Conservation (phyloP, 192 early-diverging fungal species). For the Borealophlyctis nickersoniae region DNA sequence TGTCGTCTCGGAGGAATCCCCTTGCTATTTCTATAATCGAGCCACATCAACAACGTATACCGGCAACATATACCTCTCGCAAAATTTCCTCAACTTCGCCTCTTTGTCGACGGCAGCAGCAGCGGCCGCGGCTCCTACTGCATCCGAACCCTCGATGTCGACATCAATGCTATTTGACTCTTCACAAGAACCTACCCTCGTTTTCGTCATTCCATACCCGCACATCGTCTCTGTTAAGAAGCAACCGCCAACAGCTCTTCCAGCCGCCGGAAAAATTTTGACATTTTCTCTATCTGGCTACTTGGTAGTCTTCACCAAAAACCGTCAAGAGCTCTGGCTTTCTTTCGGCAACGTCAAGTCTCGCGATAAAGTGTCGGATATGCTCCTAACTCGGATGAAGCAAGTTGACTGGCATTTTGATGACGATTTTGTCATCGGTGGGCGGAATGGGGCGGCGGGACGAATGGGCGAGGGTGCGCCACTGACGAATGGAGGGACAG, state of each 20-base stretch:
- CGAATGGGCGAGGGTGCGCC: too few species aligned
- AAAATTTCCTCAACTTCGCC: conserved; percentile 48
- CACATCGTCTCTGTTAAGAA: conserved; percentile 50
- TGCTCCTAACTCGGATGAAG: conserved; percentile 40
- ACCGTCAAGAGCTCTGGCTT: conserved; percentile 40
- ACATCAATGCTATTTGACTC: conserved; percentile 46
- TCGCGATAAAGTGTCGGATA: conserved; percentile 38
- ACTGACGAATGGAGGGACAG: too few species aligned
- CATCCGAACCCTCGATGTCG: conserved; percentile 7
- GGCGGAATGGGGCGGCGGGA: conserved; percentile 27
- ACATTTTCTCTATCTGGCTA: conserved; percentile 43
- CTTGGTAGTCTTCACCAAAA: conserved; percentile 45
- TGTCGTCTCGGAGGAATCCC: conserved; percentile 40
- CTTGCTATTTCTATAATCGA: conserved; percentile 41
- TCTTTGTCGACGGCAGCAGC: conserved; percentile 24
- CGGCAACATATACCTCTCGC: conserved; percentile 47
- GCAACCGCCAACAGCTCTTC: conserved; percentile 43
- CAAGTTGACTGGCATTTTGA: conserved; percentile 48
- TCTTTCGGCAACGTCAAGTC: conserved; percentile 37
- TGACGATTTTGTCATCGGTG: conserved; percentile 43
- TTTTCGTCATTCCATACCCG: conserved; percentile 41
- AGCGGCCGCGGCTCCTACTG: neutral
- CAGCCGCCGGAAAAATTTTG: conserved; percentile 31
- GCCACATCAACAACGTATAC: conserved; percentile 15
- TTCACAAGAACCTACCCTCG: conserved; percentile 27